Evolutionary conservation across 176 grass and related monocot species (phyloP).

Genomic region (Lolium rigidum): DNA sequence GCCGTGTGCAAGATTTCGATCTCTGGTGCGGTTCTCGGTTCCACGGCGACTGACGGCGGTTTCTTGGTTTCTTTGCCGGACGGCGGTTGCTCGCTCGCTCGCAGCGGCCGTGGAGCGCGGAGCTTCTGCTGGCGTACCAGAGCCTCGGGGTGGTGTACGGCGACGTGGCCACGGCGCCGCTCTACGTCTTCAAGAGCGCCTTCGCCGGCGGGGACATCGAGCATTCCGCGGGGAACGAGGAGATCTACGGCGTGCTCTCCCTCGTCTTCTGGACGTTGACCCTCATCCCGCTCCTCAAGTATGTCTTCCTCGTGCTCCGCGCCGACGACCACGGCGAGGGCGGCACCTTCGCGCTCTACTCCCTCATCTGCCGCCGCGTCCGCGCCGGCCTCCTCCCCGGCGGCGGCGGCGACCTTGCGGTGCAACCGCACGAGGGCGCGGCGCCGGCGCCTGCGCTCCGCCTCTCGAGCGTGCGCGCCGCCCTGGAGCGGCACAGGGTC

Average conservation of each 20-base stretch:
- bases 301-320: conserved; percentile 86
- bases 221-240: conserved; percentile 86
- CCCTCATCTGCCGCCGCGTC: too few species aligned
- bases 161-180: conserved; percentile 82
- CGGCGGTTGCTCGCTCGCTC: neutral
- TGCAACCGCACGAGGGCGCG: neutral
- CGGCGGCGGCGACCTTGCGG: conserved; percentile 38
- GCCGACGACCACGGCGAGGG: conserved; percentile 92
- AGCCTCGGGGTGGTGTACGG: conserved; percentile 95
- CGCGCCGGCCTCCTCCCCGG: conserved; percentile 34
- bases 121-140: conserved; percentile 80
- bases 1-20: neutral
- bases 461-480: conserved; percentile 23
- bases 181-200: conserved; percentile 89
- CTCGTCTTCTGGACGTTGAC: conserved; percentile 99
- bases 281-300: conserved; percentile 80
- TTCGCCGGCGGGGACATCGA: conserved; percentile 89
- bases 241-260: conserved; percentile 96
- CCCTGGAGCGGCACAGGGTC: too few species aligned
- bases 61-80: conserved; percentile 30
- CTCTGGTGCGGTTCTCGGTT: neutral
- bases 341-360: conserved; percentile 54
- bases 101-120: conserved; percentile 59
- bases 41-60: neutral
- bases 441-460: neutral